Percentiles rank a stretch among this genome's conserved stretches.
Evolutionary conservation across 2,329 filamentous ascomycete species (phyloP).

Genomic region (Clathrospora elynae): DNA sequence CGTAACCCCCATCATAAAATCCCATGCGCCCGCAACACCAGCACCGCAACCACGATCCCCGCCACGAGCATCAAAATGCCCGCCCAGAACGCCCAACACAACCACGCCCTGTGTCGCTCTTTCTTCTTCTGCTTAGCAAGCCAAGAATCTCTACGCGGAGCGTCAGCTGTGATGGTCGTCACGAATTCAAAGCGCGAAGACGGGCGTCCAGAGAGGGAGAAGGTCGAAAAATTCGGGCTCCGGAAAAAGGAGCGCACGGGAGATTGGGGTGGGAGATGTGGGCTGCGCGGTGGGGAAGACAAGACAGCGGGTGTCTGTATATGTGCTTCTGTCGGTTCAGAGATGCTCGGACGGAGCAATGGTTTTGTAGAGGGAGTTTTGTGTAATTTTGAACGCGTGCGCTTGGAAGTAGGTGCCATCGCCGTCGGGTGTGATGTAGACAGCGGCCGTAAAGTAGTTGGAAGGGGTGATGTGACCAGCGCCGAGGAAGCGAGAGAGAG

Average conservation of each 20-base stretch:
- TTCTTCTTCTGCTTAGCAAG: constrained; percentile 58
- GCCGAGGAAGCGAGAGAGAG: constrained; percentile 15
- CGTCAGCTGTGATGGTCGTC: constrained; percentile 39
- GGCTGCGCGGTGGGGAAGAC: neutral
- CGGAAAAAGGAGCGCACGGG: constrained; percentile 13
- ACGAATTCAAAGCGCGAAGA: constrained; percentile 38
- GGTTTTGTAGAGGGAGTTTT: constrained; percentile 20
- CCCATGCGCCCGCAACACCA: constrained; percentile 49
- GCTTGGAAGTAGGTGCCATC: too few relatives aligned
- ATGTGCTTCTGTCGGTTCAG: neutral
- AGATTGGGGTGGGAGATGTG: neutral
- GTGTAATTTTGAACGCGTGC: constrained; percentile 14
- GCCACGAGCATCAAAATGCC: constrained; percentile 53
- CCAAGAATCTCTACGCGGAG: constrained; percentile 57
- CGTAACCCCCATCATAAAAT: constrained; percentile 28
- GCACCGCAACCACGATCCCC: constrained; percentile 52
- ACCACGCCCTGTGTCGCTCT: constrained; percentile 52
- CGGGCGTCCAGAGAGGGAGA: constrained; percentile 33
- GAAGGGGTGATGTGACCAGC: constrained; percentile 9
- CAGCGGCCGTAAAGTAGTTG: neutral
- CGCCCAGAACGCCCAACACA: constrained; percentile 57
- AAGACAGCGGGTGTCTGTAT: neutral
- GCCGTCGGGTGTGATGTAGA: neutral
- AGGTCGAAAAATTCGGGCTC: constrained; percentile 27
- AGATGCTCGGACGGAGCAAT: constrained; percentile 10